Conservation (phyloP, 2,329 filamentous ascomycete species). For the Septoria petroselini region DNA sequence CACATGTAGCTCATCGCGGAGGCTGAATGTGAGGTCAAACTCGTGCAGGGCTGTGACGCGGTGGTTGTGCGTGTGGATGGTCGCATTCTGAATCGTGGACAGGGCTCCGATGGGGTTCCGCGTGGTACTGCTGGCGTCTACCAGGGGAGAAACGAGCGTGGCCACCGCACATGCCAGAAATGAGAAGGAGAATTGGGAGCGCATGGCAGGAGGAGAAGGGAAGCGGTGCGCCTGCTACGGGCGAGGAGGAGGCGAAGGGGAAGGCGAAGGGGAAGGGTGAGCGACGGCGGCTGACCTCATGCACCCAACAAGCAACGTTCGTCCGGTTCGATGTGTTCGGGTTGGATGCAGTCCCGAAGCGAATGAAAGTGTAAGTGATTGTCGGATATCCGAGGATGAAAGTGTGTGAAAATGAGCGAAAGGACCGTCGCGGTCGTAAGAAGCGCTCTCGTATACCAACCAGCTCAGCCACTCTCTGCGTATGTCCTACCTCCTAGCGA, state of each 20-base stretch:
- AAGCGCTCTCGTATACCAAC: too few species aligned
- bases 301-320: too few species aligned
- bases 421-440: too few species aligned
- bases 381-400: too few species aligned
- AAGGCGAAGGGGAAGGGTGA: not conserved
- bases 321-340: too few species aligned
- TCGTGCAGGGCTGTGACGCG: conserved; percentile 74
- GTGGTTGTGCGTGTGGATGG: conserved; percentile 74
- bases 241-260: not conserved
- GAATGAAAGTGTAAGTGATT: too few species aligned
- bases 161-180: conserved; percentile 24
- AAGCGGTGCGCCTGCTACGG: not conserved
- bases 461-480: too few species aligned
- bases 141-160: conserved; percentile 24
- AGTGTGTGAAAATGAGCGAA: too few species aligned
- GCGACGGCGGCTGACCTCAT: not conserved
- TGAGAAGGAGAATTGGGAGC: conserved; percentile 14
- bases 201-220: conserved; percentile 20
- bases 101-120: conserved; percentile 76
- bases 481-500: too few species aligned
- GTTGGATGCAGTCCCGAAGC: too few species aligned
- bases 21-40: conserved; percentile 80
- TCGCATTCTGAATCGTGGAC: conserved; percentile 67
- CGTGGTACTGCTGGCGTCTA: conserved; percentile 55
- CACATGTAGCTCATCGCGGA: conserved; percentile 65